Base-by-base conservation (phyloP, 495 filamentous ascomycete species). In the Lepidopterella palustris region DNA sequence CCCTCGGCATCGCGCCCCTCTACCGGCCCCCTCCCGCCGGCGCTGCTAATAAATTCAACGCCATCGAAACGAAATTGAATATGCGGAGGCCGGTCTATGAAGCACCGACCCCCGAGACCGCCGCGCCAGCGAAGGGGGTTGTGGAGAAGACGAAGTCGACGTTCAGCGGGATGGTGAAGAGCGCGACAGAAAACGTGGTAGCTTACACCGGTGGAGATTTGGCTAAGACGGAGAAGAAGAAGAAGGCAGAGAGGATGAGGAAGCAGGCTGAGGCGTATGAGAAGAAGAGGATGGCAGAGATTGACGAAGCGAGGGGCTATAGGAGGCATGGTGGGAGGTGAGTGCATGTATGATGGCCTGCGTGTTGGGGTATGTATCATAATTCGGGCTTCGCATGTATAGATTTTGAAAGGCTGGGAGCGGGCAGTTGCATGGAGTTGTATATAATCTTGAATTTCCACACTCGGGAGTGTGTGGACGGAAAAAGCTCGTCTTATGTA, bases 1-100 rank as follows among this genome's bases (percentile, higher is more conserved):
- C 65, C 55, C 62, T 82, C 20, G 78, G 79, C 28, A 72, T 90
- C 4, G 75, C 80, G 13, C 78, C 85, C 9, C 51, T 80, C 18
- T 21, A 24, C 47, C 23, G 26, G 1, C 47, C 11, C 2, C 39
- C 39, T 20, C 2, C 8, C 39, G 8, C 20, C 39, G n/a, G n/a
- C n/a, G 9, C 35, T 18, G 35, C 35, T 42, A 42, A 42, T 15
- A 8, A 11, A 4, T 24, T 24, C 9, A 24, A 25, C 15, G 26
- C 47, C 18, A 50, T 50, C 47, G 47, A 50, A 25, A 50, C 47
- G 23, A 24, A 27, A 6, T 50, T 50, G 15, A 27, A 24, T 4
- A 5, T 50, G 18, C 20, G 20, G 20, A 50, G 15, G 15, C 20
- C 47, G 6, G 47, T 50, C 21, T 27, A 50, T 13, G 8, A 9